These are phyloP conservation scores for Scenedesmus sp. DNA, from an alignment of 163 green algal species.

Conservation along the genomic window DNA sequence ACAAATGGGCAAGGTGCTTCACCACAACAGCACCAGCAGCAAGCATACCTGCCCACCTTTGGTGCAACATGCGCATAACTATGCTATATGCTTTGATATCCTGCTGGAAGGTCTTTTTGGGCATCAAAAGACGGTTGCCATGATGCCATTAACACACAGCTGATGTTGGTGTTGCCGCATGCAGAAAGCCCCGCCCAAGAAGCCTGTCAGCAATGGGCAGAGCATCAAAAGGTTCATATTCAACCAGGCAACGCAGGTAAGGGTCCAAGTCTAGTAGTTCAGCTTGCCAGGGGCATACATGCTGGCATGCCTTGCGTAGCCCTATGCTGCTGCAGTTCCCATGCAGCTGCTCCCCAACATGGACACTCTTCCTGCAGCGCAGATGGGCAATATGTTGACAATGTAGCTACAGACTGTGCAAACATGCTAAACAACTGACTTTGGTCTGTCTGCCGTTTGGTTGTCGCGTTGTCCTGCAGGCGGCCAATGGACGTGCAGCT, in stretches of 20 bases:
- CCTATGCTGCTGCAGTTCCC: no score
- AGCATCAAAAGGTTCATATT: conserved; percentile 4
- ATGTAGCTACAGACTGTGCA: no score
- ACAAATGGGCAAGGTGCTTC: conserved; percentile 16
- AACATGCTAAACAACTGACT: no score
- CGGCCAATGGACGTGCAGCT: background rate
- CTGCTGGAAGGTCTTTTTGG: background rate
- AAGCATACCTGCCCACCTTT: background rate
- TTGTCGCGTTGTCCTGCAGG: background rate
- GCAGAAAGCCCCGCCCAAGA: conserved; percentile 5
- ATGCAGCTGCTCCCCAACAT: no score
- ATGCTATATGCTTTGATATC: background rate
- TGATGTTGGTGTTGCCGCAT: background rate
- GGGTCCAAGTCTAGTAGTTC: background rate
- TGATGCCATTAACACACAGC: background rate
- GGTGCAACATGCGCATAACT: background rate
- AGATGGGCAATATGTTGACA: background rate
- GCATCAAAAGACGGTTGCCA: background rate
- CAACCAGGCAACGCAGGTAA: background rate
- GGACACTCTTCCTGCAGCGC: background rate
- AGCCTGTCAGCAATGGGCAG: conserved; percentile 10
- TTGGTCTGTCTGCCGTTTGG: no score
- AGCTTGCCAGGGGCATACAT: no score
- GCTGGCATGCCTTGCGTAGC: background rate
- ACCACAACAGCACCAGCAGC: background rate